Conservation (phyloP, 441 rosid genomes). For the Mallotus japonicus region DNA sequence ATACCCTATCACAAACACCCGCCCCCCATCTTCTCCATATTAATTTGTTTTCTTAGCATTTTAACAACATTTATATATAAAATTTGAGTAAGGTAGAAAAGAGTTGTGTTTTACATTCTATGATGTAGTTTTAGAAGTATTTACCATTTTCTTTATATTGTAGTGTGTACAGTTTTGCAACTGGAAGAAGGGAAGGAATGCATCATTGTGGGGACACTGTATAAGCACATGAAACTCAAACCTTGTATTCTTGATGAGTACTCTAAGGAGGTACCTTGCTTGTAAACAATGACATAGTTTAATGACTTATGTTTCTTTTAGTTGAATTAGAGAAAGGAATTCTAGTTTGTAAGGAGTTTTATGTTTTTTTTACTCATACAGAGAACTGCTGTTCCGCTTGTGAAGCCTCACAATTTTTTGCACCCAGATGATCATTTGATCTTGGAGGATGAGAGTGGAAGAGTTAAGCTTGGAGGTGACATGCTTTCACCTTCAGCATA, state of each 20-base stretch:
- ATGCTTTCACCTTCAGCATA: constrained; percentile 54
- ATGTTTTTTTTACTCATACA: constrained; percentile 31
- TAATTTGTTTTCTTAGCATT: neutral
- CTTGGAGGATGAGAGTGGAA: constrained; percentile 95
- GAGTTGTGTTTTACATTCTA: constrained; percentile 9
- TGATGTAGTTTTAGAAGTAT: constrained; percentile 2
- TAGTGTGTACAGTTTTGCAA: constrained; percentile 82
- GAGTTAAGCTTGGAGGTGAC: constrained; percentile 79
- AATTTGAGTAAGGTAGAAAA: constrained; percentile 14
- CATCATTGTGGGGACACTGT: constrained; percentile 81
- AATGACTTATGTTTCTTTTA: constrained; percentile 12
- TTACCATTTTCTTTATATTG: constrained; percentile 19
- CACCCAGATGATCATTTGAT: constrained; percentile 75
- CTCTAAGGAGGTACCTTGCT: constrained; percentile 71
- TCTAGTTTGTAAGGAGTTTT: constrained; percentile 12
- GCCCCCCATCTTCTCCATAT: too few relatives aligned
- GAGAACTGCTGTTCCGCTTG: constrained; percentile 78
- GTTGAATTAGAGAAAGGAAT: constrained; percentile 11
- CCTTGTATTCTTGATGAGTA: constrained; percentile 95
- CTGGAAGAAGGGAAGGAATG: constrained; percentile 88
- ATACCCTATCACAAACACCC: too few relatives aligned
- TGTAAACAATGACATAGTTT: constrained; percentile 3
- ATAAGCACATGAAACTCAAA: constrained; percentile 95
- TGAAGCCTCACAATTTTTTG: constrained; percentile 77
- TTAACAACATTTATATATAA: neutral